phyloP scores from a whole-genome alignment of 306 rosid species.

The Myrica gale region DNA sequence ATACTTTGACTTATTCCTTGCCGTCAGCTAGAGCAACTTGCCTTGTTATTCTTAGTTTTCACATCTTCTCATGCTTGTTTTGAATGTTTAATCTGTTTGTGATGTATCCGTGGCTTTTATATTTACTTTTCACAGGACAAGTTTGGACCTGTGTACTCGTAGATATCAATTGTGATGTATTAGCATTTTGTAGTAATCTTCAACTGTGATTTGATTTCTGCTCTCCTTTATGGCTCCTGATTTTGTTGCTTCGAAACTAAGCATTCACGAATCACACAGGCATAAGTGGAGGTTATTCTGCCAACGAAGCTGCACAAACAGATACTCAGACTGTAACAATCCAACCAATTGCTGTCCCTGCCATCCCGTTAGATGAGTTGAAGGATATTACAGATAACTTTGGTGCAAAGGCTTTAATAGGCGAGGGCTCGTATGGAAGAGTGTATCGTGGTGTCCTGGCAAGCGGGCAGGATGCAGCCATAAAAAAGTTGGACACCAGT shows the following conservation, averaged over 20 bases:
- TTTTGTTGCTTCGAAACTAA: conserved; percentile 15
- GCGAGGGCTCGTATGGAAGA: conserved; percentile 85
- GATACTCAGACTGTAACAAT: conserved; percentile 32
- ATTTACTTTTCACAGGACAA: not conserved
- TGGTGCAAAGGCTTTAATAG: conserved; percentile 57
- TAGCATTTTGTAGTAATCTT: not conserved
- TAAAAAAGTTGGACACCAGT: conserved; percentile 75
- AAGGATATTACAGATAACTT: conserved; percentile 67
- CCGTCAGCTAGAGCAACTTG: not conserved
- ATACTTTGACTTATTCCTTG: not conserved
- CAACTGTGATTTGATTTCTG: conserved; percentile 7
- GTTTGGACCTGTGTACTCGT: not conserved
- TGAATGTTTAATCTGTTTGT: not conserved
- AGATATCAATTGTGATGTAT: not conserved
- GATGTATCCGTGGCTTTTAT: not conserved
- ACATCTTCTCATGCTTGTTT: not conserved
- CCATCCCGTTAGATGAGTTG: conserved; percentile 64
- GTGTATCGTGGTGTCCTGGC: conserved; percentile 55
- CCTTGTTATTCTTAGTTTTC: not conserved
- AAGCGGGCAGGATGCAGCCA: conserved; percentile 57
- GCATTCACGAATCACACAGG: conserved; percentile 35
- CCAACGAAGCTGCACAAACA: conserved; percentile 38
- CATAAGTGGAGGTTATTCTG: conserved; percentile 33
- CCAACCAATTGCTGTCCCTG: conserved; percentile 67
- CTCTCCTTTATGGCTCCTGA: conserved; percentile 11